Base-by-base conservation (phyloP, 108 stramenopile species). In the Mediolabrus comicus region DNA sequence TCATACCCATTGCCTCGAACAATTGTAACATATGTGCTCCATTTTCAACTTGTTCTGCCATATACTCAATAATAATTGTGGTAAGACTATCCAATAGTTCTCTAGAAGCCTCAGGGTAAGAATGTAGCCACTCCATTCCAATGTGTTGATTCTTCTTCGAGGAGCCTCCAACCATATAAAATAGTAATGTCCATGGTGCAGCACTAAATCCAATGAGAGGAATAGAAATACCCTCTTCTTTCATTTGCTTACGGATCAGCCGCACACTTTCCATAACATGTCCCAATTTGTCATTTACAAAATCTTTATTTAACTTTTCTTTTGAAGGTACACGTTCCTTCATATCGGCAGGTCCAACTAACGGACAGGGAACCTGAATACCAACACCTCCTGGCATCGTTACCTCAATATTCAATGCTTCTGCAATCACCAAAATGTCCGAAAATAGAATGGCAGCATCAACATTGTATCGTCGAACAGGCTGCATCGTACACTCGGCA, bases 1-100 rank as follows among this genome's bases (percentile, higher is more conserved):
- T 95, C 85, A 92, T 95, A 41, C 97, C 97, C 97, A 98, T 96
- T 54, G 97, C 97, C 72, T 98, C 97, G 71, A 98, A 98, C 13
- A 98, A 71, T 68, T 96, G 95, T 7, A 93, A 71, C 87, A 91
- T 92, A 67, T 97, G 92, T 1, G 90, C 91, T 14, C 97, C 96
- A 32, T 80, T 83, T 57, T 96, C 94, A 7, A 96, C 92, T 79
- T 98, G 97, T 2, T 87, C 89, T 1, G 84, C 80, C 92, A 96
- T 84, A 84, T 98, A 98, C 67, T 96, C 96, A 57, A 95, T 79
- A 17, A 98, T 86, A n/a, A 98, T 61, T 25, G 86, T 87, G 26
- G 96, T 94, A 53, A 97, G 71, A 39, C 78, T 74, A 46, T 92
- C 82, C 41, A 98, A 74, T 32, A 98, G 67, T 49, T 64, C 65